Conservation (phyloP, 345 rosid genomes). For the Salix exigua region DNA sequence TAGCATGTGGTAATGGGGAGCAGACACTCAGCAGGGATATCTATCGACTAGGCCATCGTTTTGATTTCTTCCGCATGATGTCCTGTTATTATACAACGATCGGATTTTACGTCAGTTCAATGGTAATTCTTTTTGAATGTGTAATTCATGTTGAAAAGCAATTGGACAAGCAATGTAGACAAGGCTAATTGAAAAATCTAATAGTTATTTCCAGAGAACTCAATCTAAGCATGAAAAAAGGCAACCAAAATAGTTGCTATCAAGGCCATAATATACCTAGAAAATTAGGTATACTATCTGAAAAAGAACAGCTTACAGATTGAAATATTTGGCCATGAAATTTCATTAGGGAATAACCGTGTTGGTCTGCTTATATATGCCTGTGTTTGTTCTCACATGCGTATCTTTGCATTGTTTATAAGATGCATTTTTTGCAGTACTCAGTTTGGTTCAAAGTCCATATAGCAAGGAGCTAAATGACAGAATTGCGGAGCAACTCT, state of each 20-base stretch:
- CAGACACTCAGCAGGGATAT: constrained; percentile 90
- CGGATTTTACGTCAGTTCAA: constrained; percentile 83
- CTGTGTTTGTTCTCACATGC: no score
- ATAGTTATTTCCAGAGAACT: not conserved
- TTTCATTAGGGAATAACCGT: no score
- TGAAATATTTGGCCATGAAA: not conserved
- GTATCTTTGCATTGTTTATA: not conserved
- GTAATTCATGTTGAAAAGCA: constrained; percentile 6
- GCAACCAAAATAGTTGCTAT: not conserved
- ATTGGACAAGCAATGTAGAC: not conserved
- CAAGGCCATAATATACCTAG: not conserved
- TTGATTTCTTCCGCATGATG: constrained; percentile 96
- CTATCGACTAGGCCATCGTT: constrained; percentile 91
- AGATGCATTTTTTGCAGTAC: not conserved
- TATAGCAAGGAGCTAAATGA: not conserved
- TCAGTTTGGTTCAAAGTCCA: not conserved
- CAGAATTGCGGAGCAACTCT: not conserved
- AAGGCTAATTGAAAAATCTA: not conserved
- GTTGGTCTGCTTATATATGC: not conserved
- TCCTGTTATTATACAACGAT: constrained; percentile 82
- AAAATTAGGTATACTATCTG: not conserved
- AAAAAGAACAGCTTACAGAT: no score
- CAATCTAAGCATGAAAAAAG: not conserved
- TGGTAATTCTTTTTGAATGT: constrained; percentile 51
- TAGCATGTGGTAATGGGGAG: constrained; percentile 97